Conservation (phyloP, 2,329 filamentous ascomycete species). For the Colletotrichum tropicicola region DNA sequence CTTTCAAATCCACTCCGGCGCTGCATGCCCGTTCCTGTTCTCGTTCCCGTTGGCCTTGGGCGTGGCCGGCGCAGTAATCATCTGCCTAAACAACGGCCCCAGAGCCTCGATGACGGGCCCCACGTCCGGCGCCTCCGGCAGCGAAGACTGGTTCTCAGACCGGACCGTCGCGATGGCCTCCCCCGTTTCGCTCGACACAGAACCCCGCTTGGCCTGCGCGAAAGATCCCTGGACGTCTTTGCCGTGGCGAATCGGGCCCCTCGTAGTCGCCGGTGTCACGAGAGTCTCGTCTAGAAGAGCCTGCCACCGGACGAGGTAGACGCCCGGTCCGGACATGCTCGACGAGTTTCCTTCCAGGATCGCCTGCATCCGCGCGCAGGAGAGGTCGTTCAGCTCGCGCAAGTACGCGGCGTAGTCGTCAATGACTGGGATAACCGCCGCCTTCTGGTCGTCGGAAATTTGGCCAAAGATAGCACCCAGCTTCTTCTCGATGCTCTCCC, state of each 20-base stretch:
- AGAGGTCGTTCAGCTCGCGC: slow-evolving; percentile 59
- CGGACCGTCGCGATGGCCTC: slow-evolving; percentile 36
- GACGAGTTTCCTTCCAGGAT: slow-evolving; percentile 56
- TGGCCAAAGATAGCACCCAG: slow-evolving; percentile 52
- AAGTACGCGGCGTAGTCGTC: slow-evolving; percentile 72
- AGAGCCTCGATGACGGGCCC: slow-evolving; percentile 49
- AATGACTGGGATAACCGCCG: slow-evolving; percentile 58
- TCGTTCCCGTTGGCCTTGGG: background rate
- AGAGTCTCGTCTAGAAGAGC: slow-evolving; percentile 73
- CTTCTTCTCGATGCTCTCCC: slow-evolving; percentile 44
- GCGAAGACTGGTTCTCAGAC: slow-evolving; percentile 39
- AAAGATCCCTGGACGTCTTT: slow-evolving; percentile 57
- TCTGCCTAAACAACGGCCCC: slow-evolving; percentile 46
- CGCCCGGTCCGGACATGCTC: slow-evolving; percentile 68
- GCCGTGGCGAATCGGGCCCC: slow-evolving; percentile 62
- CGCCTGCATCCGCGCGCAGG: slow-evolving; percentile 61
- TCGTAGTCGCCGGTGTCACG: slow-evolving; percentile 67
- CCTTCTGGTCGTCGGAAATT: slow-evolving; percentile 57
- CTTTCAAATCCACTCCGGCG: no score
- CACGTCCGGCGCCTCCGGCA: slow-evolving; percentile 51
- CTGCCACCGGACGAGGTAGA: slow-evolving; percentile 79
- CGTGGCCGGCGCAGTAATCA: slow-evolving; percentile 34
- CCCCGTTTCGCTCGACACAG: slow-evolving; percentile 37
- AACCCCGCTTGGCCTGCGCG: slow-evolving; percentile 53
- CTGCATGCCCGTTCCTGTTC: background rate